These are phyloP conservation scores for Eimeria necatrix DNA, from an alignment of 169 alveolate genomes.

Conservation along the genomic window DNA sequence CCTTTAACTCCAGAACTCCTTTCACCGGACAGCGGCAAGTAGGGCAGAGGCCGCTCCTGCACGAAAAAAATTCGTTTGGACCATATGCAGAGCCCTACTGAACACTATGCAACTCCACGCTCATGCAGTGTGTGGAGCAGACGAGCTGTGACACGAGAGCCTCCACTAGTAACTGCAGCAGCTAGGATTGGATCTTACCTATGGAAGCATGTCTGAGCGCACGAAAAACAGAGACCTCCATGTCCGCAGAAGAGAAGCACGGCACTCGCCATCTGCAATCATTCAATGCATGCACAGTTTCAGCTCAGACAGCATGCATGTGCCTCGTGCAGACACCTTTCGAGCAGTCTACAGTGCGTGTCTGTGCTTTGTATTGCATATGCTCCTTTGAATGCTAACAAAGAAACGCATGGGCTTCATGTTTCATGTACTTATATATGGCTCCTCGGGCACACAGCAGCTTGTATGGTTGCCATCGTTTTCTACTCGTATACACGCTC, in stretches of 20 bases:
- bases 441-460: no score
- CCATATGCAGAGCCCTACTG: no score
- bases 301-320: neutral
- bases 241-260: constrained; percentile 78
- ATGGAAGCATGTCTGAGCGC: constrained; percentile 77
- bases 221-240: constrained; percentile 76
- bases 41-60: constrained; percentile 77
- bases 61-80: neutral
- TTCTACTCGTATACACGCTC: neutral
- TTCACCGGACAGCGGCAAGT: constrained; percentile 72
- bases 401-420: no score
- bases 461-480: neutral
- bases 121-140: neutral
- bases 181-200: constrained; percentile 27
- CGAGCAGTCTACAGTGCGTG: no score
- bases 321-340: no score
- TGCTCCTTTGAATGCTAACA: no score
- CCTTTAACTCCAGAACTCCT: constrained; percentile 73
- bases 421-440: no score
- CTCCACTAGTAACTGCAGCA: constrained; percentile 14
- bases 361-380: no score
- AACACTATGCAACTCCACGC: neutral
- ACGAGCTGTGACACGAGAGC: no score
- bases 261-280: constrained; percentile 74
- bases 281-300: neutral